Percentiles rank a stretch among this genome's conserved stretches.
phyloP scores from a whole-genome alignment of 805 yeast genomes.

The Clavispora fructus region DNA sequence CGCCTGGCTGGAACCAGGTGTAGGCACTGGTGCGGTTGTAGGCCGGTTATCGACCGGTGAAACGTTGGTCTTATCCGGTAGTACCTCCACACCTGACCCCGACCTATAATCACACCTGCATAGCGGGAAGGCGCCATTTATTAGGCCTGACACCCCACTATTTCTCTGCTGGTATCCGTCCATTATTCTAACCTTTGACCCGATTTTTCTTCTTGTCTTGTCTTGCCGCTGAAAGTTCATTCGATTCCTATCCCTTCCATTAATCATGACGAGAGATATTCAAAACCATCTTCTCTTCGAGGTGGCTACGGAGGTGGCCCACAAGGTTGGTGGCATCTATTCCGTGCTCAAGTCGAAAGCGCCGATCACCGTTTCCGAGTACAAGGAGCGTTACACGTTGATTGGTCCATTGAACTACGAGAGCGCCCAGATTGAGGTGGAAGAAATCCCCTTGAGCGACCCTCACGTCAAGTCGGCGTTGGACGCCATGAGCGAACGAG shows the following conservation, averaged over 20 bases:
- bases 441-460: conserved; percentile 57
- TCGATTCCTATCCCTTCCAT: background rate
- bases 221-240: background rate
- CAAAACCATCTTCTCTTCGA: conserved; percentile 85
- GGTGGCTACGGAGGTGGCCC: conserved; percentile 96
- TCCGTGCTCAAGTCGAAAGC: conserved; percentile 96
- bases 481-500: conserved; percentile 76
- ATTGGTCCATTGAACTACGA: conserved; percentile 81
- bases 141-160: conserved; percentile 1
- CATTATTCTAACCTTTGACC: background rate
- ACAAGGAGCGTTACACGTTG: conserved; percentile 76
- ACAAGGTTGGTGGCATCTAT: conserved; percentile 95
- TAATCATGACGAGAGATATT: conserved; percentile 71
- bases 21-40: too few species aligned
- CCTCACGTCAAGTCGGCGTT: conserved; percentile 55
- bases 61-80: background rate
- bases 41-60: too few species aligned
- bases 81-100: background rate
- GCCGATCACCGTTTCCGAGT: conserved; percentile 92
- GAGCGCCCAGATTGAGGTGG: conserved; percentile 77
- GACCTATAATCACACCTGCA: background rate
- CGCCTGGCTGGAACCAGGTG: too few species aligned
- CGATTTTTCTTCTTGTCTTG: background rate
- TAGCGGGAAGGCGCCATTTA: background rate
- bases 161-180: background rate